A percentile compares a stretch with the other conserved stretches of the same genome.
These are phyloP conservation scores for Xanthoconium stramineum DNA, from an alignment of 768 basidiomycete genomes.

Conservation along the genomic window DNA sequence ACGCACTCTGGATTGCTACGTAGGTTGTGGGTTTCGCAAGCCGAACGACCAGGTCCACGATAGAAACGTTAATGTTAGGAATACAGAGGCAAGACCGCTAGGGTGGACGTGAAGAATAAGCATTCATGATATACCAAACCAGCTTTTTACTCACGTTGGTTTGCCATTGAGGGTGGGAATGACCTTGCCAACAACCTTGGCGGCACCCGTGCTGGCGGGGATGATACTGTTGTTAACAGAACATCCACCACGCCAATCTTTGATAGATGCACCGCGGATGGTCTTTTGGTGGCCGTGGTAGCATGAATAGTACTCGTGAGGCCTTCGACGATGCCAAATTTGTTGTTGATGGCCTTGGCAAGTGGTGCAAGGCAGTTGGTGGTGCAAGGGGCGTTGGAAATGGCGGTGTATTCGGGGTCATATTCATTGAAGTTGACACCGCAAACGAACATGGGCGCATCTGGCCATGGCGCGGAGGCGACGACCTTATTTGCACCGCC, in stretches of 20 bases:
- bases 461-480: slow-evolving; percentile 97
- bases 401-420: slow-evolving; percentile 84
- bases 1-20: slow-evolving; percentile 82
- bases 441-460: slow-evolving; percentile 91
- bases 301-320: slow-evolving; percentile 99
- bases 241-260: slow-evolving; percentile 98
- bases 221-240: slow-evolving; percentile 98
- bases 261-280: slow-evolving; percentile 90
- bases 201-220: slow-evolving; percentile 97
- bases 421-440: slow-evolving; percentile 96
- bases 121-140: neutral
- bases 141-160: slow-evolving; percentile 67
- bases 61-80: slow-evolving; percentile 93
- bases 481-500: slow-evolving; percentile 99
- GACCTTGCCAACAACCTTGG: slow-evolving; percentile 98
- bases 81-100: slow-evolving; percentile 94
- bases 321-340: slow-evolving; percentile 93
- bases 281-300: slow-evolving; percentile 96
- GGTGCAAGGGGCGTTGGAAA: slow-evolving; percentile 99
- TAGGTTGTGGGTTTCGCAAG: slow-evolving; percentile 83
- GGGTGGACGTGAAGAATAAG: neutral
- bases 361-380: slow-evolving; percentile 99
- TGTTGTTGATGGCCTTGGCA: slow-evolving; percentile 97
- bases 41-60: slow-evolving; percentile 95
- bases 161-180: slow-evolving; percentile 96